A percentile compares a stretch with the other conserved stretches of the same genome.
Evolutionary conservation across 73 alveolate species (phyloP).

Genomic region (Paramecium sexaurelia): DNA sequence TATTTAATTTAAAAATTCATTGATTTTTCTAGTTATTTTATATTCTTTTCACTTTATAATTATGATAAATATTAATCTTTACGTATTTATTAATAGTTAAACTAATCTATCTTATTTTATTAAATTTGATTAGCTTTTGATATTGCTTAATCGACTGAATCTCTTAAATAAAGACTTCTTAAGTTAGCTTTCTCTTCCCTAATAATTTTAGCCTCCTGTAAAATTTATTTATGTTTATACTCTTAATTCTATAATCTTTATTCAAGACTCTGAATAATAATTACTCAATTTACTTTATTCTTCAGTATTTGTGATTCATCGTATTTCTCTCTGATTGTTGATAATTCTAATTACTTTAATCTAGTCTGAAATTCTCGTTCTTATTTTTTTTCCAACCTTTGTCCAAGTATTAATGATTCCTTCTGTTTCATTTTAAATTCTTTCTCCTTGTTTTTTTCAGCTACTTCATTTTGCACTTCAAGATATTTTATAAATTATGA

Average conservation of each 20-base stretch:
- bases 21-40: not conserved
- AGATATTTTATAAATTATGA: slow-evolving; percentile 30
- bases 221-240: not conserved
- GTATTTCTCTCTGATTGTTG: not conserved
- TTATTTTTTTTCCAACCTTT: not conserved
- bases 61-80: not conserved
- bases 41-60: not conserved
- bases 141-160: not conserved
- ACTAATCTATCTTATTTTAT: not conserved
- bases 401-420: not conserved
- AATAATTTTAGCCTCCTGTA: not conserved
- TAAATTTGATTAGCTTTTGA: not conserved
- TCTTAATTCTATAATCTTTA: slow-evolving; percentile 10
- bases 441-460: not conserved
- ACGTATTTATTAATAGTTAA: not conserved
- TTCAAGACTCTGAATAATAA: slow-evolving; percentile 1
- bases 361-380: not conserved
- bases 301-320: not conserved
- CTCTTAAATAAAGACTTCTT: not conserved
- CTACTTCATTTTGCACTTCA: not conserved
- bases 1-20: not conserved
- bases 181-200: not conserved
- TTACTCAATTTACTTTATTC: not conserved
- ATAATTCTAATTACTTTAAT: slow-evolving; percentile 33
- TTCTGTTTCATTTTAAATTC: not conserved